These are phyloP conservation scores for Picea glauca DNA, from an alignment of 75 land plant species.

Conservation along the genomic window DNA sequence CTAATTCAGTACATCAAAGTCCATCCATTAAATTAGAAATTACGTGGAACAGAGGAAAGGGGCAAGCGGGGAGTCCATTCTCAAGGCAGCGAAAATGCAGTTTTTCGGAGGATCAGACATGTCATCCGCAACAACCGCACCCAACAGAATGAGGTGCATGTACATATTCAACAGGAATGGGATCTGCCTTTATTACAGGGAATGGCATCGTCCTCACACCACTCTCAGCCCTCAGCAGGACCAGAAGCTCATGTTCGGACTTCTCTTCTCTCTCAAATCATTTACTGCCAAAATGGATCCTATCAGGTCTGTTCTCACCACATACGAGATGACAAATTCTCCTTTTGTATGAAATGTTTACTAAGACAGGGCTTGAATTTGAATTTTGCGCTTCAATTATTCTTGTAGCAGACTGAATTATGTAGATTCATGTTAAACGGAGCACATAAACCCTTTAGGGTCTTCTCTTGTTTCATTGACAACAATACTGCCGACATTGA, in stretches of 20 bases:
- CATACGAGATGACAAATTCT: background rate
- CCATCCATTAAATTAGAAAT: too few species aligned
- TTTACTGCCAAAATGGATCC: conserved; percentile 99
- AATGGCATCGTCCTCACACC: conserved; percentile 88
- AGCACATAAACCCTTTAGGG: background rate
- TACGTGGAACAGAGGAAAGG: too few species aligned
- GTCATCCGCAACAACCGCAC: conserved; percentile 15
- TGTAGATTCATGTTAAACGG: background rate
- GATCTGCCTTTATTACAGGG: conserved; percentile 88
- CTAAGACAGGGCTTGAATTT: background rate
- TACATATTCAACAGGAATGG: conserved; percentile 95
- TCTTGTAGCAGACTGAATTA: conserved; percentile 1
- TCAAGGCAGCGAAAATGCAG: conserved; percentile 35
- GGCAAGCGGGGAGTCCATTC: background rate
- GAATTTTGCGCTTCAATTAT: background rate
- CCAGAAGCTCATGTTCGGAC: conserved; percentile 99
- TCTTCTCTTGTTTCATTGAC: background rate
- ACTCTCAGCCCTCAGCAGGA: conserved; percentile 89
- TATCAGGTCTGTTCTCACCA: conserved; percentile 33
- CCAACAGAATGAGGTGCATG: conserved; percentile 73
- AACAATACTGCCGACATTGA: too few species aligned
- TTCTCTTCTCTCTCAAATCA: conserved; percentile 97
- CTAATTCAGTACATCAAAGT: too few species aligned
- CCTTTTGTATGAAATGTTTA: background rate
- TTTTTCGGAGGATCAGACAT: conserved; percentile 53